phyloP scores from a whole-genome alignment of 441 rosid species.

The Gossypium davidsonii region DNA sequence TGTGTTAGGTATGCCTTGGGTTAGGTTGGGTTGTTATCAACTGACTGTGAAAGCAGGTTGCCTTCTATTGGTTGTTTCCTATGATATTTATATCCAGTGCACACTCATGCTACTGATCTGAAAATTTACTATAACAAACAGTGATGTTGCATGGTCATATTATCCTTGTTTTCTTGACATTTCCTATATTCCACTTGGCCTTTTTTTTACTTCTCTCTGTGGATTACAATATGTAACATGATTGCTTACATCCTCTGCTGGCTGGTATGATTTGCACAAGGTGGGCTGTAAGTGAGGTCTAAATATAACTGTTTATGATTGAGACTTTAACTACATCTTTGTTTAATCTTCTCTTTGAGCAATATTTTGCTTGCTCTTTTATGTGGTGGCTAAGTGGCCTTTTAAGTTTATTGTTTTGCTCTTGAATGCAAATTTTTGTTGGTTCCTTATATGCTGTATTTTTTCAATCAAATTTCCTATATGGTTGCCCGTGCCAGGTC shows the following conservation, averaged over 20 bases:
- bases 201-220: background rate
- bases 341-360: background rate
- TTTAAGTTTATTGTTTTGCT: background rate
- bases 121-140: background rate
- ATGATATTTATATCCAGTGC: background rate
- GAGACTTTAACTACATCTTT: background rate
- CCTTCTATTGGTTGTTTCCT: background rate
- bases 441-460: background rate
- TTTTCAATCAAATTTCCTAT: constrained; percentile 8
- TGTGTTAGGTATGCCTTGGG: background rate
- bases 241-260: background rate
- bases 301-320: background rate
- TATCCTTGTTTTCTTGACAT: background rate
- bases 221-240: background rate
- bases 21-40: background rate
- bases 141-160: background rate
- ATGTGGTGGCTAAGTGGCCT: background rate
- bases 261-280: background rate
- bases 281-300: background rate
- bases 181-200: background rate
- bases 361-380: background rate
- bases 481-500: constrained; percentile 38
- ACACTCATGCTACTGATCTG: background rate
- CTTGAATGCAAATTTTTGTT: background rate
- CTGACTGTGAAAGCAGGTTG: background rate